A percentile compares a stretch with the other conserved stretches of the same genome.
Conservation (phyloP, 768 basidiomycete species). For the Podaxis carcinomalis region DNA sequence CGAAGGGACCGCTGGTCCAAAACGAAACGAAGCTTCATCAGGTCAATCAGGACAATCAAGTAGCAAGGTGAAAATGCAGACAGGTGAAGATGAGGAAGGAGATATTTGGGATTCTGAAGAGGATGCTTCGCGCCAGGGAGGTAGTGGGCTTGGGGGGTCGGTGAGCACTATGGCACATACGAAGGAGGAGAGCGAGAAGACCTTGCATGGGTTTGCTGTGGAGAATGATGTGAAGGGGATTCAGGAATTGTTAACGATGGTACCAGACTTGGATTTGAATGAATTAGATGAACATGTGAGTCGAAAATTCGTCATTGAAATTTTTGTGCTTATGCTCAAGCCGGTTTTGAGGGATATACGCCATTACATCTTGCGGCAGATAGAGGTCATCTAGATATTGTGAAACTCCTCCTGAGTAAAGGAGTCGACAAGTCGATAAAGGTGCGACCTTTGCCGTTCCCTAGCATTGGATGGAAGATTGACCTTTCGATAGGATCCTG, state of each 20-base stretch:
- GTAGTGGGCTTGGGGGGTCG: slow-evolving; percentile 50
- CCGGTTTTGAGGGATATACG: slow-evolving; percentile 68
- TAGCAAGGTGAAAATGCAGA: slow-evolving; percentile 9
- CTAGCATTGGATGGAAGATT: neutral
- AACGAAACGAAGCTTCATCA: neutral
- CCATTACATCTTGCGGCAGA: slow-evolving; percentile 86
- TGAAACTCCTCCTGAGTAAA: slow-evolving; percentile 50
- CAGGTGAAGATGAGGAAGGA: slow-evolving; percentile 20
- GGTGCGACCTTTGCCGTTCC: slow-evolving; percentile 33
- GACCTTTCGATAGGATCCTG: slow-evolving; percentile 49
- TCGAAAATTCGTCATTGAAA: slow-evolving; percentile 6
- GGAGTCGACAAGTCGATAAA: slow-evolving; percentile 65
- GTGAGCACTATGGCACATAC: slow-evolving; percentile 58
- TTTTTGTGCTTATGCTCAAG: neutral
- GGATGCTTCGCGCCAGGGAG: slow-evolving; percentile 23
- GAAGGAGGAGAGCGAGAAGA: slow-evolving; percentile 29
- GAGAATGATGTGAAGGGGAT: slow-evolving; percentile 47
- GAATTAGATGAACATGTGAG: slow-evolving; percentile 71
- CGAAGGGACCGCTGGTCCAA: slow-evolving; percentile 5
- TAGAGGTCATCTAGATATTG: slow-evolving; percentile 59
- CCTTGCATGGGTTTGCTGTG: slow-evolving; percentile 61
- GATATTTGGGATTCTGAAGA: slow-evolving; percentile 45
- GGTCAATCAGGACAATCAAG: neutral
- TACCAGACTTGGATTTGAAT: slow-evolving; percentile 49
- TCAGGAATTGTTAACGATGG: slow-evolving; percentile 34